Evolutionary conservation across 192 early-diverging fungal species (phyloP), one percentile per base, ranked within the genome.

Genomic region (Coemansia sp.): DNA sequence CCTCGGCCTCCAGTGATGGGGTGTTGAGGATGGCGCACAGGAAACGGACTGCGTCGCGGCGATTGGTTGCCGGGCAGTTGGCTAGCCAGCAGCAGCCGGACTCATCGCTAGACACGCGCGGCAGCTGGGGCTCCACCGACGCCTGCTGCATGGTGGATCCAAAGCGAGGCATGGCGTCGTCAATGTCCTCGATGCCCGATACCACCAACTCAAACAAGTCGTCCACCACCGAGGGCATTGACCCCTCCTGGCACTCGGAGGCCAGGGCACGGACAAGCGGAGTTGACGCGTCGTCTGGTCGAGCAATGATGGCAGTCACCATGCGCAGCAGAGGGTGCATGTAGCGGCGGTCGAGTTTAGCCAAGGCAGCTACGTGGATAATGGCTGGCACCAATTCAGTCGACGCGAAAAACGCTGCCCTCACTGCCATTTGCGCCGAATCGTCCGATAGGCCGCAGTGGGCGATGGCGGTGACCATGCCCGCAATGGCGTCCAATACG

Each of bases 1-100:
- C 28, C 56, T 41, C 36, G 16, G 21, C 35, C 47, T 59, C 43
- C 13, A 23, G 14, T 33, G 26, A 2, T 8, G 52, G 52, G 28
- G 31, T 66, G 48, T 23, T 31, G 36, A 69, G 41, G 26, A 28
- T 33, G 21, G 28, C 31, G 26, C 64, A 55, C n/a, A 73, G 21
- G 58, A 73, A 78, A 13, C n/a, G 33, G 11, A 39, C 52, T 11
- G 69, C 63, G 21, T 41, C 26, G 0, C 8, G 48, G n/a, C 76
- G 61, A 25, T 43, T 53, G 6, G 20, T n/a, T 0, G 7, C 26
- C 6, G 36, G 37, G 60, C 70, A 61, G 11, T 69, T 72, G 48
- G 75, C 63, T 8, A 72, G 59, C 78, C 78, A 81, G 9, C 78
- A 73, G 62, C 63, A 72, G 21, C 70, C 69, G 8, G 63, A n/a